Percentiles rank a stretch among this genome's conserved stretches.
Conservation (phyloP, 495 filamentous ascomycete species). For the Pyronema omphalodes region DNA sequence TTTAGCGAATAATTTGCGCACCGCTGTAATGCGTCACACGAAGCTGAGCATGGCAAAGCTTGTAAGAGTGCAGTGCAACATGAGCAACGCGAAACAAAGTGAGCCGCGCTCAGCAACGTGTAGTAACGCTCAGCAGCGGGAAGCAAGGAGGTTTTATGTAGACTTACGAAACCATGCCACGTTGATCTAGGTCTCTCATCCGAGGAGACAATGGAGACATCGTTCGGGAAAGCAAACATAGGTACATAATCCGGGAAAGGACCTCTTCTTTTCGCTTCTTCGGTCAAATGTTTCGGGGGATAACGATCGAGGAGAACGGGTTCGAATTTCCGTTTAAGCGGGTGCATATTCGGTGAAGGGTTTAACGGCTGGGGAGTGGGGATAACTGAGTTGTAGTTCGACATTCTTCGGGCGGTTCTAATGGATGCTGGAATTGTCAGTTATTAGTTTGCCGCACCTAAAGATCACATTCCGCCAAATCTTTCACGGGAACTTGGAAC, state of each 20-base stretch:
- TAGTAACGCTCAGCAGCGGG: too few species aligned
- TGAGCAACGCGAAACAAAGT: too few species aligned
- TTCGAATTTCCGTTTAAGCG: conserved; percentile 81
- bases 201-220: conserved; percentile 87
- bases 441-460: conserved; percentile 4
- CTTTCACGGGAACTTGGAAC: too few species aligned
- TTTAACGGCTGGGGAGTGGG: conserved; percentile 81
- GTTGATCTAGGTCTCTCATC: conserved; percentile 85
- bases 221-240: conserved; percentile 98
- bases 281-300: conserved; percentile 59
- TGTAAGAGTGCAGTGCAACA: too few species aligned
- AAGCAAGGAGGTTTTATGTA: too few species aligned
- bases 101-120: too few species aligned
- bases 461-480: conserved; percentile 18
- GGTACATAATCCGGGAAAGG: conserved; percentile 93
- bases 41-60: too few species aligned
- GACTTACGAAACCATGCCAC: conserved; percentile 72
- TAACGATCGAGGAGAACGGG: conserved; percentile 88
- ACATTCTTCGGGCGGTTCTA: conserved; percentile 71
- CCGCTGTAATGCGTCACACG: too few species aligned
- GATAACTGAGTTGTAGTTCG: conserved; percentile 97
- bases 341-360: conserved; percentile 82
- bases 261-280: conserved; percentile 62
- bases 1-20: too few species aligned
- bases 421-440: conserved; percentile 47